phyloP scores from a whole-genome alignment of 2,329 filamentous ascomycete species.

The Microsporum ferrugineum region DNA sequence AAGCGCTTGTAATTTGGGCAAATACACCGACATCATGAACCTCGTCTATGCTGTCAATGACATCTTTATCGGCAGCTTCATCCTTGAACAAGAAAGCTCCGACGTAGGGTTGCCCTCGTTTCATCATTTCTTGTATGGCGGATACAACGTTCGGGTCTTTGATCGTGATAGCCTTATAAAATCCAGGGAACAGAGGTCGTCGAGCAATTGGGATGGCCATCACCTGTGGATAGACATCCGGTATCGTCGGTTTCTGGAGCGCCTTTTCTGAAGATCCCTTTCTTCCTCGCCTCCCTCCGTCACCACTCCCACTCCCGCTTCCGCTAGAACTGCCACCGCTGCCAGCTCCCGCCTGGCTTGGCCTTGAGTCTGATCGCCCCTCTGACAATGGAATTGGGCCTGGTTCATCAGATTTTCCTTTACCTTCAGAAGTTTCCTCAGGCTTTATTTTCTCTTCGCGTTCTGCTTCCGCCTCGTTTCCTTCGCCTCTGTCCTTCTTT shows the following conservation, averaged over 20 bases:
- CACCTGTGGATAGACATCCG: constrained; percentile 93
- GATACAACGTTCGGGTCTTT: constrained; percentile 81
- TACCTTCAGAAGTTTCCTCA: constrained; percentile 24
- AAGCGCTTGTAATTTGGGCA: constrained; percentile 92
- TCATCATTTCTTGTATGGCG: constrained; percentile 92
- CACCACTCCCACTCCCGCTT: constrained; percentile 28
- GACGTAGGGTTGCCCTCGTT: constrained; percentile 91
- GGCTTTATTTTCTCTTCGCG: constrained; percentile 23
- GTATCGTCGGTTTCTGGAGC: constrained; percentile 76
- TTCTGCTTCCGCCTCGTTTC: constrained; percentile 32
- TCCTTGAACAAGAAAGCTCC: constrained; percentile 96
- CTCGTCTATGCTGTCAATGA: constrained; percentile 80
- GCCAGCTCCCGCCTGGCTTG: constrained; percentile 42
- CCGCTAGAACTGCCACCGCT: constrained; percentile 29
- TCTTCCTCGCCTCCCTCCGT: constrained; percentile 43
- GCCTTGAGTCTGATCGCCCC: constrained; percentile 29
- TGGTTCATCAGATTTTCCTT: constrained; percentile 41
- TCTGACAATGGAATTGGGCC: constrained; percentile 29
- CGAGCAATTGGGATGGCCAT: constrained; percentile 94
- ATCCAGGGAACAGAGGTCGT: constrained; percentile 86
- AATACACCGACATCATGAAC: constrained; percentile 96
- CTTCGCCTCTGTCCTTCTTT: constrained; percentile 31
- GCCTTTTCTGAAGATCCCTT: constrained; percentile 59
- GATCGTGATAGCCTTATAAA: constrained; percentile 98
- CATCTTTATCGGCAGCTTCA: constrained; percentile 82